phyloP scores from a whole-genome alignment of 306 rosid genomes.

The Lotus japonicus region DNA sequence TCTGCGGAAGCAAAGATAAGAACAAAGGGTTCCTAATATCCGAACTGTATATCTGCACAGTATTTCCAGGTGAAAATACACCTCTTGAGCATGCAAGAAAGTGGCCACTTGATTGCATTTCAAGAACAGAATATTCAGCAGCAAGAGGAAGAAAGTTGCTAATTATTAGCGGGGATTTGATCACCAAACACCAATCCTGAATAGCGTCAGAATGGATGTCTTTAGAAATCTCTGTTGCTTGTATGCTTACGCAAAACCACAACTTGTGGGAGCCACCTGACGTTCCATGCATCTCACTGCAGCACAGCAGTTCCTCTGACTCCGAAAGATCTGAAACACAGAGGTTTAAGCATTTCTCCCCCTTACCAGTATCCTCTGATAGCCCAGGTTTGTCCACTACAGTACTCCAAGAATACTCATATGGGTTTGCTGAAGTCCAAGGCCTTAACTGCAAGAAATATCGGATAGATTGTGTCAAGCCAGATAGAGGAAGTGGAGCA shows the following conservation, averaged over 20 bases:
- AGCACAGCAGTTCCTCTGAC: slow-evolving; percentile 73
- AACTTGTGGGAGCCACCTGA: slow-evolving; percentile 56
- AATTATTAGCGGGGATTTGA: slow-evolving; percentile 77
- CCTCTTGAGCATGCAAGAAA: slow-evolving; percentile 74
- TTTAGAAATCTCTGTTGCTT: slow-evolving; percentile 84
- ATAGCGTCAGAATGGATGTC: slow-evolving; percentile 86
- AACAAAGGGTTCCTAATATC: slow-evolving; percentile 91
- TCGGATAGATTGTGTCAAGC: slow-evolving; percentile 53
- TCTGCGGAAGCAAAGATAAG: slow-evolving; percentile 83
- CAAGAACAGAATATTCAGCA: slow-evolving; percentile 86
- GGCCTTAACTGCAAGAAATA: slow-evolving; percentile 75
- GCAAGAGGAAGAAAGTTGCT: slow-evolving; percentile 89
- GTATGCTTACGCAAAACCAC: slow-evolving; percentile 87
- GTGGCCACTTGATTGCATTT: slow-evolving; percentile 71
- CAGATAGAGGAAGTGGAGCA: slow-evolving; percentile 68
- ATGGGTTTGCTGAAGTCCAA: slow-evolving; percentile 29
- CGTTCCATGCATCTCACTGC: slow-evolving; percentile 59
- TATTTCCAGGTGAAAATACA: slow-evolving; percentile 64
- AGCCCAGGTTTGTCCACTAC: slow-evolving; percentile 43
- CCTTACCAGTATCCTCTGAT: slow-evolving; percentile 34
- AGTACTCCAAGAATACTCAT: slow-evolving; percentile 84
- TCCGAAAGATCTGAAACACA: slow-evolving; percentile 70
- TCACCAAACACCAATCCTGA: slow-evolving; percentile 88
- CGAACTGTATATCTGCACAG: slow-evolving; percentile 64
- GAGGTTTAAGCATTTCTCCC: slow-evolving; percentile 40